phyloP scores from a whole-genome alignment of 83 land plant genomes.

The Thuja plicata region DNA sequence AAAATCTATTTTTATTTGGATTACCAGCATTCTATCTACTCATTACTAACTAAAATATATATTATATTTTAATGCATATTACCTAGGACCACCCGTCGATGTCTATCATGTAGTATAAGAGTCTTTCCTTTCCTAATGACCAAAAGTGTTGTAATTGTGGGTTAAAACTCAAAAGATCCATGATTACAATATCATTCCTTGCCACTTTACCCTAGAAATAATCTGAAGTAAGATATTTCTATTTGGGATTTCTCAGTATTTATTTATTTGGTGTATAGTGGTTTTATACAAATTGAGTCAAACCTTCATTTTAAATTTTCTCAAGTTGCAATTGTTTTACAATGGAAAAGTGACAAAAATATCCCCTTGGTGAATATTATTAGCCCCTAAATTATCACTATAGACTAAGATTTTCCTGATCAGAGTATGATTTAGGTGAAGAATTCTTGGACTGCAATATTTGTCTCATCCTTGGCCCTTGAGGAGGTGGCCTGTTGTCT shows the following conservation, averaged over 20 bases:
- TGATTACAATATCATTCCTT: constrained; percentile 5
- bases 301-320: background rate
- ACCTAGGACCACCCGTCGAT: background rate
- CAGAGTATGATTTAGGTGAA: background rate
- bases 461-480: background rate
- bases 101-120: background rate
- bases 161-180: background rate
- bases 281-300: background rate
- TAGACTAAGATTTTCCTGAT: background rate
- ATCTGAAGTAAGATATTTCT: background rate
- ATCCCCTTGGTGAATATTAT: background rate
- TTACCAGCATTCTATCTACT: background rate
- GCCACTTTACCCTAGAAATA: background rate
- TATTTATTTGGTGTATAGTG: background rate
- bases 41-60: background rate
- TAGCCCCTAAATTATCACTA: background rate
- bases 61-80: background rate
- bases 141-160: background rate
- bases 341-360: background rate
- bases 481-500: background rate
- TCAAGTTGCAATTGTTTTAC: background rate
- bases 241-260: no score
- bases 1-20: background rate
- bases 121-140: background rate
- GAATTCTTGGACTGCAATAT: background rate